A percentile compares a stretch with the other conserved stretches of the same genome.
Evolutionary conservation across 208 protist species (phyloP).

Genomic region (Leishmania aethiopica): DNA sequence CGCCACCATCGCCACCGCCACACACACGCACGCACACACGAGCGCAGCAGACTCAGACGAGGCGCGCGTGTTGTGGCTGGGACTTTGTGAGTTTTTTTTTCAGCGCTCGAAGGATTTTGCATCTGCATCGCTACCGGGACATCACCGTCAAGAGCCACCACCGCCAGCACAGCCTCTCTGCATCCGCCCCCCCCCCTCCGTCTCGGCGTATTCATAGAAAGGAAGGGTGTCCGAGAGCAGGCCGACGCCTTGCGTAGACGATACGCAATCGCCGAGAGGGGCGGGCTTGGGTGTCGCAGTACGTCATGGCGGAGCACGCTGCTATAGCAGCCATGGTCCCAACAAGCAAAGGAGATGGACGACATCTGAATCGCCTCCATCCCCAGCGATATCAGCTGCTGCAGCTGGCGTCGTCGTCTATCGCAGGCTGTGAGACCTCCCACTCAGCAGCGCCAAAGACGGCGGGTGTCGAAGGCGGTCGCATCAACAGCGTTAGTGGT

Average conservation of each 20-base stretch:
- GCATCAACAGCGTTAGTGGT: background rate
- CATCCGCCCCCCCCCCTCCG: background rate
- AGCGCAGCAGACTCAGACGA: too few species aligned
- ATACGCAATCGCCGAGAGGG: background rate
- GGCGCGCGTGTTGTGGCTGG: background rate
- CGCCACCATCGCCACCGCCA: too few species aligned
- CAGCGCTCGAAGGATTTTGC: background rate
- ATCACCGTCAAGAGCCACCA: background rate
- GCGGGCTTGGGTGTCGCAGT: background rate
- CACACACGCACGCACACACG: too few species aligned
- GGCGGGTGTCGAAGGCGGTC: background rate
- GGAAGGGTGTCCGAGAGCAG: background rate
- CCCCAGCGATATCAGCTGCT: background rate
- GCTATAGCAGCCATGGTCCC: background rate
- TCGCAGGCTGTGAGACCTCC: background rate
- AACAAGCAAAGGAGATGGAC: background rate
- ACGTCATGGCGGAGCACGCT: background rate
- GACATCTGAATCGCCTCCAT: background rate
- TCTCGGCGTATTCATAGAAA: background rate
- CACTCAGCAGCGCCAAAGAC: background rate
- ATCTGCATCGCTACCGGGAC: background rate
- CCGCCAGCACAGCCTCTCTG: background rate
- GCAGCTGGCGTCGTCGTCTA: background rate
- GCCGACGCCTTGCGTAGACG: background rate
- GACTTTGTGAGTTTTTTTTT: background rate